These are phyloP conservation scores for Trichoderma pleuroti DNA, from an alignment of 2,329 filamentous ascomycete species.

Conservation along the genomic window DNA sequence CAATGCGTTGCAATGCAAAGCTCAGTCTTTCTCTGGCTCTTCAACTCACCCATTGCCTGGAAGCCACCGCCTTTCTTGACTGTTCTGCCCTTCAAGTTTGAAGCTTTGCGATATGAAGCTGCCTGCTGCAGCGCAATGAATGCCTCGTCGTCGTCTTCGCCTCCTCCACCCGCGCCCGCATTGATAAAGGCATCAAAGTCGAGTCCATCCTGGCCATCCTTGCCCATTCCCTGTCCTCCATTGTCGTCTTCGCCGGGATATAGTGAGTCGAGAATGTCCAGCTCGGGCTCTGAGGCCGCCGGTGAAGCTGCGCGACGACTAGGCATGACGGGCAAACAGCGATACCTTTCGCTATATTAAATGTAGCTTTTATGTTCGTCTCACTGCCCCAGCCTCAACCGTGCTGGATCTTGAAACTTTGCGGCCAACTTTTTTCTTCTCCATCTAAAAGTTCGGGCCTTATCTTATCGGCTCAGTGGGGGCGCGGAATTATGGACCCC, in stretches of 20 bases:
- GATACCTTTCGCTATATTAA: background rate
- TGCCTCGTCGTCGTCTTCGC: slow-evolving; percentile 70
- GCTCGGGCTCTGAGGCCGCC: slow-evolving; percentile 80
- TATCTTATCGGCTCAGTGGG: slow-evolving; percentile 38
- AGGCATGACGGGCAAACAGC: slow-evolving; percentile 53
- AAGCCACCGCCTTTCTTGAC: slow-evolving; percentile 97
- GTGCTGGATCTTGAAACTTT: background rate
- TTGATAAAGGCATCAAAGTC: slow-evolving; percentile 62
- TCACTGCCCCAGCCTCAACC: background rate
- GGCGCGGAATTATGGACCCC: slow-evolving; percentile 25
- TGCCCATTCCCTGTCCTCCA: slow-evolving; percentile 35
- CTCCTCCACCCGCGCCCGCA: slow-evolving; percentile 39
- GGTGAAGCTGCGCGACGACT: slow-evolving; percentile 69
- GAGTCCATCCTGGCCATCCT: slow-evolving; percentile 42
- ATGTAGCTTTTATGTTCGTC: background rate
- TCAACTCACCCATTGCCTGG: slow-evolving; percentile 76
- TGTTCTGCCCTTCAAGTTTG: slow-evolving; percentile 76
- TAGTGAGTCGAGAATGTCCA: slow-evolving; percentile 81
- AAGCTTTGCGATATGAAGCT: slow-evolving; percentile 79
- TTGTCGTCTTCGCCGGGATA: slow-evolving; percentile 60
- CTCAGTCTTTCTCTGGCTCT: background rate
- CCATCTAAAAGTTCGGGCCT: slow-evolving; percentile 18
- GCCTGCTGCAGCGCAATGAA: slow-evolving; percentile 89
- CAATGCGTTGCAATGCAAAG: background rate
- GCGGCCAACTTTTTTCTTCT: slow-evolving; percentile 32